Conservation (phyloP, 2,329 filamentous ascomycete genomes). For the Penicillium hesseltinei region DNA sequence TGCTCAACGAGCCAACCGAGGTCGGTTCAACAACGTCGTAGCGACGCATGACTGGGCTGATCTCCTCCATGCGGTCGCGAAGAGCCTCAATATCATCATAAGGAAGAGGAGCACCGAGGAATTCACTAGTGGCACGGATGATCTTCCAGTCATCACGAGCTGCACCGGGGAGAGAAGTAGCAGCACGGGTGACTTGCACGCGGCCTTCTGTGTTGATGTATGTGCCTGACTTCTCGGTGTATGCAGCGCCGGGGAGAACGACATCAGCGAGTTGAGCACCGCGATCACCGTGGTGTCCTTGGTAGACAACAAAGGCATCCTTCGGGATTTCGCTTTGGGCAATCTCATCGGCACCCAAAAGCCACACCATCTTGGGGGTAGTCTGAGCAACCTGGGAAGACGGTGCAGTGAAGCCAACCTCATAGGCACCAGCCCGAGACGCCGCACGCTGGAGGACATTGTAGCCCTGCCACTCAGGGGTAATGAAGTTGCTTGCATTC, state of each 20-base stretch:
- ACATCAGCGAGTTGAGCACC: slow-evolving; percentile 92
- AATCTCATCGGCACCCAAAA: slow-evolving; percentile 93
- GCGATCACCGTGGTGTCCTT: slow-evolving; percentile 94
- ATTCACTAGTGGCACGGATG: slow-evolving; percentile 86
- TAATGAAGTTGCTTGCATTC: slow-evolving; percentile 83
- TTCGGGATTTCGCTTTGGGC: slow-evolving; percentile 82
- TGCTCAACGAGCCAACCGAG: slow-evolving; percentile 72
- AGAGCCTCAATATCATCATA: slow-evolving; percentile 91
- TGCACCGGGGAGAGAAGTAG: slow-evolving; percentile 83
- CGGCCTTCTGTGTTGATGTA: slow-evolving; percentile 98
- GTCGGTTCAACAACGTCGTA: slow-evolving; percentile 90
- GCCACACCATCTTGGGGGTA: slow-evolving; percentile 92
- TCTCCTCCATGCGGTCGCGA: slow-evolving; percentile 90
- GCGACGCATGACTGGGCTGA: slow-evolving; percentile 81
- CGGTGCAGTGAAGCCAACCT: slow-evolving; percentile 89
- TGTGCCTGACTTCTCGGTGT: slow-evolving; percentile 94
- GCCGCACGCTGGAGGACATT: slow-evolving; percentile 94
- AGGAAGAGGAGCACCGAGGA: slow-evolving; percentile 78
- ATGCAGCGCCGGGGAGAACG: slow-evolving; percentile 88
- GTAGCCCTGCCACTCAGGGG: slow-evolving; percentile 92
- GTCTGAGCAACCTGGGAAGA: slow-evolving; percentile 78
- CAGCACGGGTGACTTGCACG: slow-evolving; percentile 88
- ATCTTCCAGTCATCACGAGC: slow-evolving; percentile 99
- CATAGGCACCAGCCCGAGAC: slow-evolving; percentile 88
- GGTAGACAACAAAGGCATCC: slow-evolving; percentile 95